A percentile compares a stretch with the other conserved stretches of the same genome.
Evolutionary conservation across 805 yeast species (phyloP).

Genomic region (Maudiozyma bulderi): DNA sequence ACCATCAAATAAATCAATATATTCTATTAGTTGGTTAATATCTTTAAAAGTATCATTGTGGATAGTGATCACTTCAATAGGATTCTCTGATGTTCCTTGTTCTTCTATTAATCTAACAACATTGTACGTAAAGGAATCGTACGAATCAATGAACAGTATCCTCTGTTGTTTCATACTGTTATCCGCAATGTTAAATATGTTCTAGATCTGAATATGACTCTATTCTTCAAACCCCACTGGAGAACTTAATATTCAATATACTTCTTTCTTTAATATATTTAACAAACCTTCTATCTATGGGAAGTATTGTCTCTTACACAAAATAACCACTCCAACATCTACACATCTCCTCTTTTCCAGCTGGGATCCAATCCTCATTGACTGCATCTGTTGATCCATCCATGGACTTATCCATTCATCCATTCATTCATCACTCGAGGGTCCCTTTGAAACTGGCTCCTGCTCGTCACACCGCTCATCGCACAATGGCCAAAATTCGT

Average conservation of each 20-base stretch:
- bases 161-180: slow-evolving; percentile 11
- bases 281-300: no score
- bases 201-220: background rate
- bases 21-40: slow-evolving; percentile 30
- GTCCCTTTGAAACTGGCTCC: no score
- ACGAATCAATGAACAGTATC: slow-evolving; percentile 60
- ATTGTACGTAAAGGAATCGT: slow-evolving; percentile 90
- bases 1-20: slow-evolving; percentile 53
- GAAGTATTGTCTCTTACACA: no score
- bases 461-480: no score
- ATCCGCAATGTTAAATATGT: background rate
- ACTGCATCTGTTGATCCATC: no score
- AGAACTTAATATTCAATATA: background rate
- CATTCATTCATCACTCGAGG: no score
- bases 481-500: no score
- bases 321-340: no score
- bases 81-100: slow-evolving; percentile 21
- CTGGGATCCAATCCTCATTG: no score
- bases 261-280: background rate
- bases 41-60: slow-evolving; percentile 31
- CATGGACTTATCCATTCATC: no score
- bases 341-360: no score
- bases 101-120: slow-evolving; percentile 50
- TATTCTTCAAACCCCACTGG: background rate
- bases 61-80: slow-evolving; percentile 28